phyloP scores from a whole-genome alignment of 352 stramenopile species.

The Pythium pyrilobum region DNA sequence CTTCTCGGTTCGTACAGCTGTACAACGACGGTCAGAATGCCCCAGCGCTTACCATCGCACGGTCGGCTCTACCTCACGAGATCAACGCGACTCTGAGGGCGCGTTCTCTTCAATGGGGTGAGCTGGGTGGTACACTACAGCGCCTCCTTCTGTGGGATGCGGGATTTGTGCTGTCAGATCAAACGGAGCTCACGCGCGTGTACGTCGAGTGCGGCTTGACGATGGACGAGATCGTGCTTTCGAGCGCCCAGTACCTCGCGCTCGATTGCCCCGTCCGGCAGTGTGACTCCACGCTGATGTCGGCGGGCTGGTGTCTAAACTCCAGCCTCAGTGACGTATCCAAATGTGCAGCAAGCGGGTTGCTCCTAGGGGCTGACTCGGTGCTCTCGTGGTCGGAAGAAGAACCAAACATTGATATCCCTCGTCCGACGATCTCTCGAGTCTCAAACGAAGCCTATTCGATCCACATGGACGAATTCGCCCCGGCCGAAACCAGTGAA shows the following conservation, averaged over 20 bases:
- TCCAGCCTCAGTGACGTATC: conserved; percentile 23
- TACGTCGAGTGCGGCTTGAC: conserved; percentile 31
- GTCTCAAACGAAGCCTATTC: conserved; percentile 30
- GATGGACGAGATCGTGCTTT: conserved; percentile 42
- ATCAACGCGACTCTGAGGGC: conserved; percentile 23
- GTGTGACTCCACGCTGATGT: conserved; percentile 7
- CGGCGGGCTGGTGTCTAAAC: conserved; percentile 18
- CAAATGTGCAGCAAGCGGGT: conserved; percentile 15
- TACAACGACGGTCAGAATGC: conserved; percentile 25
- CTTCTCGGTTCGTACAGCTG: conserved; percentile 12
- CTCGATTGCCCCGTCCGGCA: conserved; percentile 23
- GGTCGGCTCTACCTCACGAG: conserved; percentile 17
- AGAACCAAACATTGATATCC: conserved; percentile 36
- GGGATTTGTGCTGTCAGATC: conserved; percentile 29
- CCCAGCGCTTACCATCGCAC: conserved; percentile 15
- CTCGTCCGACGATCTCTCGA: conserved; percentile 25
- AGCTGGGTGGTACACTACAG: conserved; percentile 42
- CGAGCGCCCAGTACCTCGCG: not conserved
- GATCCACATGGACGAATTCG: conserved; percentile 25
- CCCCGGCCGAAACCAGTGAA: not conserved
- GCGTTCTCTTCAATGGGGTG: conserved; percentile 25
- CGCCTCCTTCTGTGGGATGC: conserved; percentile 53
- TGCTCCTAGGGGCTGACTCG: no score
- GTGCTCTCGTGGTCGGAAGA: conserved; percentile 39
- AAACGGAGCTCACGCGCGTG: conserved; percentile 6